A percentile compares a stretch with the other conserved stretches of the same genome.
These are phyloP conservation scores for Stephania japonica DNA, from an alignment of 164 flowering plant species.

Conservation along the genomic window DNA sequence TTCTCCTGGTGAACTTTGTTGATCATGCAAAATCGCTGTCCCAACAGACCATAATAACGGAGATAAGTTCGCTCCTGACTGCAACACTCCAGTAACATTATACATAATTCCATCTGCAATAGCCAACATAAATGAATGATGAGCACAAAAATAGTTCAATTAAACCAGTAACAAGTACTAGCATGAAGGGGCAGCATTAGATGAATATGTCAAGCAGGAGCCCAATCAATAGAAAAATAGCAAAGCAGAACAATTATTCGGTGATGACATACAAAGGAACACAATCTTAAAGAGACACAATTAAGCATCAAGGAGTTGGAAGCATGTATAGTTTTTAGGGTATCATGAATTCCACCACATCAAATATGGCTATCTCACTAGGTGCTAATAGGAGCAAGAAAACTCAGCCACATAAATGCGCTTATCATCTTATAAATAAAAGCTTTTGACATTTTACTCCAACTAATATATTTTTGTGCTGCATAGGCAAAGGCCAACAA, in stretches of 20 bases:
- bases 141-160: not conserved
- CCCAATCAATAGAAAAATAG: not conserved
- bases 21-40: conserved; percentile 91
- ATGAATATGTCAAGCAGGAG: not conserved
- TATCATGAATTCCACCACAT: too few species aligned
- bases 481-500: too few species aligned
- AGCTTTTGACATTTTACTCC: too few species aligned
- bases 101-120: conserved; percentile 86
- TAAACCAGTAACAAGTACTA: not conserved
- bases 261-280: not conserved
- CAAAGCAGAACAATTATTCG: not conserved
- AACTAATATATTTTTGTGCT: too few species aligned
- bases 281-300: too few species aligned
- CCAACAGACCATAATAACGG: conserved; percentile 84
- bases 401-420: too few species aligned
- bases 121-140: conserved; percentile 6
- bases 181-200: not conserved
- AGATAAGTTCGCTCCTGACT: conserved; percentile 95
- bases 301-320: too few species aligned
- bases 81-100: conserved; percentile 97
- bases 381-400: too few species aligned
- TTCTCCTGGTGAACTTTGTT: conserved; percentile 88
- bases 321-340: too few species aligned
- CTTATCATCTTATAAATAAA: too few species aligned
- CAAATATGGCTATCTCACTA: too few species aligned